Evolutionary conservation across 164 flowering plant genomes (phyloP).

Genomic region (Amborella trichopoda): DNA sequence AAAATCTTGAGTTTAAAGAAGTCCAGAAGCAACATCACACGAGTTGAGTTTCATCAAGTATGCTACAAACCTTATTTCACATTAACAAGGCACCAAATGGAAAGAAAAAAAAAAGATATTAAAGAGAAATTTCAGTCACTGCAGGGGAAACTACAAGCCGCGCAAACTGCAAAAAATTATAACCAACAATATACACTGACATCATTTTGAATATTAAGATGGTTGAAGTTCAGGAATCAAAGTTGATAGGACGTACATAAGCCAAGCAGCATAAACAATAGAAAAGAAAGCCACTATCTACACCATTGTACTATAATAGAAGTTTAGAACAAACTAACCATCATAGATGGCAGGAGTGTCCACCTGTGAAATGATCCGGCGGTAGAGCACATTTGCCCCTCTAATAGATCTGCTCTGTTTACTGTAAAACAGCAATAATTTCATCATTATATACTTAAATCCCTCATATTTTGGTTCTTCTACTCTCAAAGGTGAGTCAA

Average conservation of each 20-base stretch:
- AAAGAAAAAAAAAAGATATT: background rate
- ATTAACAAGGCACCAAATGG: background rate
- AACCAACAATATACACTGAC: no score
- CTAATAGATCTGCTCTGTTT: conserved; percentile 84
- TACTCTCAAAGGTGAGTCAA: conserved; percentile 59
- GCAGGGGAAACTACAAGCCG: no score
- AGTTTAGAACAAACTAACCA: conserved; percentile 37
- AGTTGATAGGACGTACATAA: no score
- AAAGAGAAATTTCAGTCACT: background rate
- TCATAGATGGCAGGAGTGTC: conserved; percentile 76
- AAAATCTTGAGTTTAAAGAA: no score
- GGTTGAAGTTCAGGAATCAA: no score
- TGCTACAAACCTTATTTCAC: no score
- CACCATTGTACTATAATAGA: no score
- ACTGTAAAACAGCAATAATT: conserved; percentile 75
- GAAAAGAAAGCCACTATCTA: no score
- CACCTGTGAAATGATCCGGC: conserved; percentile 62
- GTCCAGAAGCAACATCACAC: no score
- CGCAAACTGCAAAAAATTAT: background rate
- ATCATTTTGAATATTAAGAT: no score
- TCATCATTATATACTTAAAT: conserved; percentile 34
- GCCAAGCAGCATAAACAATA: no score
- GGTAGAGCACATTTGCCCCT: conserved; percentile 72
- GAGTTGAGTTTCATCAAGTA: no score
- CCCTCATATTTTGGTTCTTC: conserved; percentile 84